These are phyloP conservation scores for Panus rudis DNA, from an alignment of 768 basidiomycete genomes.

Conservation along the genomic window DNA sequence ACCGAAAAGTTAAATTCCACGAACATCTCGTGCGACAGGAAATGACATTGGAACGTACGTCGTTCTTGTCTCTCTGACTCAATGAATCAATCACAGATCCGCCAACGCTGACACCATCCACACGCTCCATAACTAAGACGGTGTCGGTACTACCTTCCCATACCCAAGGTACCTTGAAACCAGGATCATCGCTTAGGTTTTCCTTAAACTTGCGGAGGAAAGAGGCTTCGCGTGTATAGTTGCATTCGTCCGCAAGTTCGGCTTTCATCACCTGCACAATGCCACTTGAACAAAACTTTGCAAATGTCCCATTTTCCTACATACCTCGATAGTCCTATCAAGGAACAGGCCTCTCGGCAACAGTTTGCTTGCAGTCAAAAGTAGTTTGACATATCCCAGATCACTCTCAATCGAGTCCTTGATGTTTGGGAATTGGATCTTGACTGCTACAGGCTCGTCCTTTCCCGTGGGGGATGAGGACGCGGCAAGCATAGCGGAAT, in stretches of 20 bases:
- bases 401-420: conserved; percentile 82
- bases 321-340: conserved; percentile 74
- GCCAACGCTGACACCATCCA: conserved; percentile 77
- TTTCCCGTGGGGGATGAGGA: conserved; percentile 45
- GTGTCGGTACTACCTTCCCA: conserved; percentile 75
- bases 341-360: conserved; percentile 88
- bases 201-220: conserved; percentile 57
- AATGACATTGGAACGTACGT: conserved; percentile 39
- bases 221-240: conserved; percentile 79
- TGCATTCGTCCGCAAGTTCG: conserved; percentile 89
- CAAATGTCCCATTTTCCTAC: conserved; percentile 2
- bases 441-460: conserved; percentile 63
- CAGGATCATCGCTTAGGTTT: conserved; percentile 46
- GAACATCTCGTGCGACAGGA: background rate
- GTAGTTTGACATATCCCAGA: conserved; percentile 73
- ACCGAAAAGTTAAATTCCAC: background rate
- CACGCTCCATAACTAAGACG: conserved; percentile 86
- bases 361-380: conserved; percentile 73
- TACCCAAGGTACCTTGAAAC: conserved; percentile 83
- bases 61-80: conserved; percentile 59
- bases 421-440: conserved; percentile 95
- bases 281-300: background rate
- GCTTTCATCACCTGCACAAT: conserved; percentile 69
- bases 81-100: conserved; percentile 48
- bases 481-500: conserved; percentile 58